phyloP scores from a whole-genome alignment of 176 grass and related monocot genomes.

The Otatea glauca region DNA sequence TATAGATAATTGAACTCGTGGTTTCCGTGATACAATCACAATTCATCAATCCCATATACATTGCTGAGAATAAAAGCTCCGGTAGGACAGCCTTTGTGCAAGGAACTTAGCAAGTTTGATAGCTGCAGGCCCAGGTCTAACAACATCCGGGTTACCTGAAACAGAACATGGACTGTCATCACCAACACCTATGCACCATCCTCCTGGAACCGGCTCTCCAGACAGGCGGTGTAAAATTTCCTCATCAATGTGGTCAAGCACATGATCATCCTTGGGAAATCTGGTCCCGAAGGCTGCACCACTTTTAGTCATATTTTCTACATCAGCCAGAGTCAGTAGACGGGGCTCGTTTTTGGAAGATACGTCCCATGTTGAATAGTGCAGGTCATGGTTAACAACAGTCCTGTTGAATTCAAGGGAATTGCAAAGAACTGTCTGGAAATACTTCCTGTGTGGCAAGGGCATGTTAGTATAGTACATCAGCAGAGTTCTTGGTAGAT shows the following conservation, averaged over 20 bases:
- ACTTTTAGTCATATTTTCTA: slow-evolving; percentile 68
- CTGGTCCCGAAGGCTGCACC: slow-evolving; percentile 61
- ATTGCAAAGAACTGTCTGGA: slow-evolving; percentile 94
- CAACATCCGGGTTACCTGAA: slow-evolving; percentile 71
- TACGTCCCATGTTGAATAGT: slow-evolving; percentile 51
- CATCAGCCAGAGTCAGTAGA: slow-evolving; percentile 53
- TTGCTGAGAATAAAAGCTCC: slow-evolving; percentile 61
- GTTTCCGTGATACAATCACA: slow-evolving; percentile 27
- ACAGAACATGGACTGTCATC: slow-evolving; percentile 62
- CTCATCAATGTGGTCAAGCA: slow-evolving; percentile 69
- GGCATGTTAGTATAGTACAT: slow-evolving; percentile 90
- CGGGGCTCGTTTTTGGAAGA: slow-evolving; percentile 52
- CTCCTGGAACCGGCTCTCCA: slow-evolving; percentile 65
- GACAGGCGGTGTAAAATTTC: slow-evolving; percentile 54
- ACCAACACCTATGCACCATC: slow-evolving; percentile 82
- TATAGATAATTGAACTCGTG: neutral
- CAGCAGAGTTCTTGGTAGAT: slow-evolving; percentile 85
- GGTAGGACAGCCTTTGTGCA: slow-evolving; percentile 55
- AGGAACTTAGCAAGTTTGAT: slow-evolving; percentile 62
- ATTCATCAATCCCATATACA: slow-evolving; percentile 77
- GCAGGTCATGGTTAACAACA: slow-evolving; percentile 80
- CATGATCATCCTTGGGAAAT: slow-evolving; percentile 67
- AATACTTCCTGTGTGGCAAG: slow-evolving; percentile 77
- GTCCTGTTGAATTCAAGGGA: slow-evolving; percentile 78
- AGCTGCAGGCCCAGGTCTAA: slow-evolving; percentile 80